Evolutionary conservation across 495 filamentous ascomycete genomes (phyloP).

Genomic region (Daldinia childiae): DNA sequence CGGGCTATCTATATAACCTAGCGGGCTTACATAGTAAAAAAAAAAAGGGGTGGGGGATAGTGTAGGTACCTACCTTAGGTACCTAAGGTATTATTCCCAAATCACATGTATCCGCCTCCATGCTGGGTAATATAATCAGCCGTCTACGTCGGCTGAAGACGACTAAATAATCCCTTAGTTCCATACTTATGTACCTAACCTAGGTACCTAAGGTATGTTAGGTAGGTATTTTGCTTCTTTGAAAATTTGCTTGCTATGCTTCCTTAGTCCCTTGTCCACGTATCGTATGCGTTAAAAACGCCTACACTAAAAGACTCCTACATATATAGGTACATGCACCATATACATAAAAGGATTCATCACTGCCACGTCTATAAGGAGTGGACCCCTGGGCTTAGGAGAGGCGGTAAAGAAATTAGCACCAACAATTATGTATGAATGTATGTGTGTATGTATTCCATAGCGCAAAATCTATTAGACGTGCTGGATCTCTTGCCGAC

Average conservation of each 20-base stretch:
- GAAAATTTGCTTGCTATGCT: neutral
- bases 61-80: neutral
- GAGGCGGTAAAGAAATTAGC: neutral
- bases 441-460: slow-evolving; percentile 13
- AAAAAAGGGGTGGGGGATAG: neutral
- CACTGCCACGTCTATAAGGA: slow-evolving; percentile 4
- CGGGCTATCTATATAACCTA: too few relatives aligned
- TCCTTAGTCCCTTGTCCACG: neutral
- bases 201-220: too few relatives aligned
- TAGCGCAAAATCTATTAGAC: slow-evolving; percentile 37
- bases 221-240: neutral
- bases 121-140: slow-evolving; percentile 13
- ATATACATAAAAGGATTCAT: neutral
- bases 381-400: neutral
- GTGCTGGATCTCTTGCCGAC: slow-evolving; percentile 10
- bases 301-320: neutral
- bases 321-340: neutral
- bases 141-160: neutral
- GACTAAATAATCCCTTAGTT: neutral
- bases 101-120: slow-evolving; percentile 32
- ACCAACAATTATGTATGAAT: slow-evolving; percentile 5
- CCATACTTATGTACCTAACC: too few relatives aligned
- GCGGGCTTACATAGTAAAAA: neutral
- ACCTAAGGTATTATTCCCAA: neutral
- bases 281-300: neutral